phyloP scores from a whole-genome alignment of 139 green algal species.

The Tetraselmis chui region DNA sequence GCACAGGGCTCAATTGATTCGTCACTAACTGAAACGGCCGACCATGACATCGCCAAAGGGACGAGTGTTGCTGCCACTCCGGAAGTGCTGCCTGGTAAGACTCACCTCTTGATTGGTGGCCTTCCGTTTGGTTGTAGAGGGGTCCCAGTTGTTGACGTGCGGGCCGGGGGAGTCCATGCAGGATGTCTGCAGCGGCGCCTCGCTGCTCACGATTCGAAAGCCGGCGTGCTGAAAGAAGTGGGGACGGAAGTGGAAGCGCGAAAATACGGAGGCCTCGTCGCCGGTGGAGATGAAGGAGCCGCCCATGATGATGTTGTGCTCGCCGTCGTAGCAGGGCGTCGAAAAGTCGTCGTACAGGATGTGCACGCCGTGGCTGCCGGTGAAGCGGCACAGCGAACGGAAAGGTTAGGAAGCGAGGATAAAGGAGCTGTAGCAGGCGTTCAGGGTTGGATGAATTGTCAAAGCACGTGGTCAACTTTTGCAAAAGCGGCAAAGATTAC shows the following conservation, averaged over 20 bases:
- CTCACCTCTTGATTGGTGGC: slow-evolving; percentile 28
- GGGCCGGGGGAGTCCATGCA: slow-evolving; percentile 60
- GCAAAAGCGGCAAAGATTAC: too few species aligned
- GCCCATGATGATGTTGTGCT: slow-evolving; percentile 70
- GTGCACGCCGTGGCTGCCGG: not conserved
- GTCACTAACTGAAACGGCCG: slow-evolving; percentile 25
- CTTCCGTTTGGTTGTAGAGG: slow-evolving; percentile 35
- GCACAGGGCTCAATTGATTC: slow-evolving; percentile 26
- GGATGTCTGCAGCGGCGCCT: slow-evolving; percentile 28
- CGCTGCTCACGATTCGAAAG: slow-evolving; percentile 43
- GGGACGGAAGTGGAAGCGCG: slow-evolving; percentile 72
- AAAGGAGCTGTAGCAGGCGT: too few species aligned
- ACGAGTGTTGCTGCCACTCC: too few species aligned
- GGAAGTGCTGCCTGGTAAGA: slow-evolving; percentile 20
- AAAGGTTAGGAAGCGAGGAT: too few species aligned
- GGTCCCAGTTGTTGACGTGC: slow-evolving; percentile 46
- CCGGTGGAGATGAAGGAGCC: slow-evolving; percentile 71
- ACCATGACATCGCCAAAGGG: too few species aligned
- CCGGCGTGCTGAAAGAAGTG: slow-evolving; percentile 73
- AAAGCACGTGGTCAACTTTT: too few species aligned
- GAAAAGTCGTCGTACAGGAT: slow-evolving; percentile 68
- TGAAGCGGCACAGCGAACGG: too few species aligned
- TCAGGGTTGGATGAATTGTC: too few species aligned
- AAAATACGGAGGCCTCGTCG: slow-evolving; percentile 59
- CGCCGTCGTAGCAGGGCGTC: slow-evolving; percentile 63